These are phyloP conservation scores for Ophiostoma ulmi DNA, from an alignment of 2,329 filamentous ascomycete genomes.

Conservation along the genomic window DNA sequence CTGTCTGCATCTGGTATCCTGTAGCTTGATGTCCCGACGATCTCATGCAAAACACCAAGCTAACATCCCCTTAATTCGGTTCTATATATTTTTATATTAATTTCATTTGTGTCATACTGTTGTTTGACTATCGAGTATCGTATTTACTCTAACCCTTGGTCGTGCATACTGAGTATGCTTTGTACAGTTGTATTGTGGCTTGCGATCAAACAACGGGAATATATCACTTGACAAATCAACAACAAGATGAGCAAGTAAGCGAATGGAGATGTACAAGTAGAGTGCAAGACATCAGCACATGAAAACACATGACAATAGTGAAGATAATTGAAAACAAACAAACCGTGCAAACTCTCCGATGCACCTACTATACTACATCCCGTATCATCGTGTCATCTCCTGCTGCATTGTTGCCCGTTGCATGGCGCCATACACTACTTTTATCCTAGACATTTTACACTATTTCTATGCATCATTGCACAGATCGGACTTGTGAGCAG, in stretches of 20 bases:
- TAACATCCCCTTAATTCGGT: constrained; percentile 2
- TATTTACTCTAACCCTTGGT: not conserved
- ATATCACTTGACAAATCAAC: not conserved
- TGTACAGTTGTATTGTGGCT: not conserved
- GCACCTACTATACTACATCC: not conserved
- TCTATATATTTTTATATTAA: not conserved
- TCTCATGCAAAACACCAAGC: constrained; percentile 6
- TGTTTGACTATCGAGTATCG: not conserved
- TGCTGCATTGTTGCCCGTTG: not conserved
- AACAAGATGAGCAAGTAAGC: not conserved
- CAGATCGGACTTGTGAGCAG: not conserved
- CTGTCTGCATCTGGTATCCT: not conserved
- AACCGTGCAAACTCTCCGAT: not conserved
- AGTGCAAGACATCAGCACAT: not conserved
- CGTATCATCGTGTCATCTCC: not conserved
- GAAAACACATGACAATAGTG: not conserved
- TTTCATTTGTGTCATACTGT: not conserved
- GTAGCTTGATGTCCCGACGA: not conserved
- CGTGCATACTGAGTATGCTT: not conserved
- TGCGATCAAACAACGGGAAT: not conserved
- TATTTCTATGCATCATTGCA: not conserved
- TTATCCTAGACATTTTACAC: not conserved
- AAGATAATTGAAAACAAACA: not conserved
- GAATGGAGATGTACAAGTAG: not conserved
- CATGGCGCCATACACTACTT: not conserved